These are phyloP conservation scores for Furcasterigmium furcatum DNA, from an alignment of 2,329 filamentous ascomycete species.

Conservation along the genomic window DNA sequence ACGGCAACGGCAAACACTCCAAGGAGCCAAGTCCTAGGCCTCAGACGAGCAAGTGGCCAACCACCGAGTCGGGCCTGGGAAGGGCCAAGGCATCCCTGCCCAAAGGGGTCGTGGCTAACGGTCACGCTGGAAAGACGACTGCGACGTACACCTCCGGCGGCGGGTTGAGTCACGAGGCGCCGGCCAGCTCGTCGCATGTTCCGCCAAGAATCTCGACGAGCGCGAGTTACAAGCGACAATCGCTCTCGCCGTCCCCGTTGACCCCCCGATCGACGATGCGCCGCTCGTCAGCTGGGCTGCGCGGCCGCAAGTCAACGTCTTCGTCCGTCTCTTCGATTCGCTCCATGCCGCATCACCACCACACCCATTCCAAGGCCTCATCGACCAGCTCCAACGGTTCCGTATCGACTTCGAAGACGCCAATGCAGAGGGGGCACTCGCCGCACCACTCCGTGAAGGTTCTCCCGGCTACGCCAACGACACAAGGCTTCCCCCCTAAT, in stretches of 20 bases:
- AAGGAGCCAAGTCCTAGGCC: conserved; percentile 56
- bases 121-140: conserved; percentile 31
- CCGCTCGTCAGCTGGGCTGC: conserved; percentile 76
- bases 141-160: background rate
- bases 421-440: conserved; percentile 61
- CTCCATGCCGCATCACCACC: conserved; percentile 82
- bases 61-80: conserved; percentile 28
- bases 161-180: background rate
- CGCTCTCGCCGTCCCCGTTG: conserved; percentile 79
- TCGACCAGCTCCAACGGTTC: conserved; percentile 83
- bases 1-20: conserved; percentile 33
- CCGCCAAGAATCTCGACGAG: conserved; percentile 33
- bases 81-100: conserved; percentile 42
- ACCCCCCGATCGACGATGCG: conserved; percentile 86
- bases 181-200: conserved; percentile 20
- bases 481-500: conserved; percentile 74
- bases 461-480: conserved; percentile 83
- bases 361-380: conserved; percentile 90
- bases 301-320: conserved; percentile 92
- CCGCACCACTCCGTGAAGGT: conserved; percentile 93
- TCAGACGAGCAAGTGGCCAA: conserved; percentile 56
- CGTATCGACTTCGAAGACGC: conserved; percentile 64
- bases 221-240: conserved; percentile 65
- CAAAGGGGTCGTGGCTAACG: conserved; percentile 49
- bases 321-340: conserved; percentile 92